These are phyloP conservation scores for Murraya paniculata DNA, from an alignment of 345 rosid genomes.

Conservation along the genomic window DNA sequence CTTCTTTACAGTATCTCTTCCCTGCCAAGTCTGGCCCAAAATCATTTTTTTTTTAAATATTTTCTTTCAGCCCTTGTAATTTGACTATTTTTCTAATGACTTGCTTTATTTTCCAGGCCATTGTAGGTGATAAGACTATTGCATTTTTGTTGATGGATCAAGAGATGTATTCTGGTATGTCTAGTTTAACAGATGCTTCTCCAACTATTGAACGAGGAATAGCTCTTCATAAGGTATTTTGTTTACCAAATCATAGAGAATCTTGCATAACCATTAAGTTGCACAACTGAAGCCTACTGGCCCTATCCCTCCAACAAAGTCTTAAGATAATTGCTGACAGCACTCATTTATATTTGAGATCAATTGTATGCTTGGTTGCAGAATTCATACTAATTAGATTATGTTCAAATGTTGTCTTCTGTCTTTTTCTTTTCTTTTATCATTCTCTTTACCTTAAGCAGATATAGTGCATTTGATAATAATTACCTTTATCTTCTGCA, in stretches of 20 bases:
- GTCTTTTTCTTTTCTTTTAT: background rate
- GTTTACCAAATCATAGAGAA: background rate
- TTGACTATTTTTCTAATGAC: conserved; percentile 10
- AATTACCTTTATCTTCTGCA: conserved; percentile 21
- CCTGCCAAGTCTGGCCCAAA: background rate
- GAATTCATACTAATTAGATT: conserved; percentile 4
- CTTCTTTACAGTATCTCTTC: conserved; percentile 6
- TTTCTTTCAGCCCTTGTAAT: background rate
- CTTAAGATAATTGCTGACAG: background rate
- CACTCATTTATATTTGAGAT: background rate
- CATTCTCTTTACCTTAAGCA: background rate
- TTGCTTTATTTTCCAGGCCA: conserved; percentile 44
- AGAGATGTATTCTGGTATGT: conserved; percentile 80
- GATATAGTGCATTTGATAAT: too few relatives aligned
- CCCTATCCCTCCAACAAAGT: background rate
- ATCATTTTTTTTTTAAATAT: background rate
- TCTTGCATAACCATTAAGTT: background rate
- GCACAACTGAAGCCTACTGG: background rate
- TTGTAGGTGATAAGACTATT: conserved; percentile 79
- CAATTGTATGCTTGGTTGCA: background rate
- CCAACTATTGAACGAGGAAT: conserved; percentile 64
- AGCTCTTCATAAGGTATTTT: conserved; percentile 69
- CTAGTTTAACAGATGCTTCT: conserved; percentile 53
- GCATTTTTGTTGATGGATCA: conserved; percentile 69
- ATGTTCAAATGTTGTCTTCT: background rate